A percentile compares a stretch with the other conserved stretches of the same genome.
phyloP scores from a whole-genome alignment of 305 asterid genomes.

The Fraxinus velutina region DNA sequence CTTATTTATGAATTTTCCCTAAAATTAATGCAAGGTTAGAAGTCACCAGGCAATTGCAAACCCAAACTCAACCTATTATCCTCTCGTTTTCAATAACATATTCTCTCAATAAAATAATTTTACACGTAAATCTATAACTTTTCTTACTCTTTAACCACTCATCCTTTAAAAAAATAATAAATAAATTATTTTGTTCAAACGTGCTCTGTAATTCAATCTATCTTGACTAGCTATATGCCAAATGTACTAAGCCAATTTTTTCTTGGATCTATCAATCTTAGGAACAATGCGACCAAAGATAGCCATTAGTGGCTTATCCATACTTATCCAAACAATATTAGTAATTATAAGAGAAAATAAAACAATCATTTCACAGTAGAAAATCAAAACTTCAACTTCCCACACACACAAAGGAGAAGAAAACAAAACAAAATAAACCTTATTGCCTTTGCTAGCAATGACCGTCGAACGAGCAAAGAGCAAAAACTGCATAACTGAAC shows the following conservation, averaged over 20 bases:
- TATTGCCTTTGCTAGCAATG: neutral
- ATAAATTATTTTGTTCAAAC: neutral
- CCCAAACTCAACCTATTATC: too few species aligned
- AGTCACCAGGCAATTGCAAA: too few species aligned
- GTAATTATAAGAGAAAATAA: neutral
- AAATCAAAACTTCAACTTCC: constrained; percentile 11
- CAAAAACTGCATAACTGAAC: neutral
- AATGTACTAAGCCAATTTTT: neutral
- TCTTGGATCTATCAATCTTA: neutral
- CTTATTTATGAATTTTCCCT: too few species aligned
- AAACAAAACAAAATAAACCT: neutral
- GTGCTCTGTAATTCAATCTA: neutral
- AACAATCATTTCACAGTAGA: neutral
- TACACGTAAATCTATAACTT: too few species aligned
- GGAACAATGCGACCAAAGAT: neutral
- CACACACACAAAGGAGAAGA: neutral
- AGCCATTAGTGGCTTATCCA: neutral
- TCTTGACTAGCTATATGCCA: neutral
- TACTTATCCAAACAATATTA: neutral
- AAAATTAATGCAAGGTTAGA: too few species aligned
- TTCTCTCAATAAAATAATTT: too few species aligned
- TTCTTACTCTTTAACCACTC: neutral
- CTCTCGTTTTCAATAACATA: too few species aligned
- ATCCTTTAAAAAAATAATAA: neutral
- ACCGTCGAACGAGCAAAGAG: neutral